Evolutionary conservation across 495 filamentous ascomycete species (phyloP), one percentile per base, ranked within the genome.

Genomic region (Xylaria grammica): DNA sequence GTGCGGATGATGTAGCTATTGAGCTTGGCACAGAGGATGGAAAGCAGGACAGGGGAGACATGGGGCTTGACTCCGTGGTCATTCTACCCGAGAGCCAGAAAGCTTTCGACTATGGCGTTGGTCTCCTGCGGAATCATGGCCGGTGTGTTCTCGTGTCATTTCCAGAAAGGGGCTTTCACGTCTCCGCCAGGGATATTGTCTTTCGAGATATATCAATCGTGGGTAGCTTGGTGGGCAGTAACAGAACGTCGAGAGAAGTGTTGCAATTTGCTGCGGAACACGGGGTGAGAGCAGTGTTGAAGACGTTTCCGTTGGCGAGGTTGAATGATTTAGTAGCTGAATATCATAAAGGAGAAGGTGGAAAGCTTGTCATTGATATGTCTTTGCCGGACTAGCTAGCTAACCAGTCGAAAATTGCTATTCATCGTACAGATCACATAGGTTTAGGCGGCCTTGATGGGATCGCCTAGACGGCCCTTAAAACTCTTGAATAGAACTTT

Each of bases 351-450:
- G 76, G 69, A 13, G 68, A 67, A 26, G 75, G 77, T 6, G 78
- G 78, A 7, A 81, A 81, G 62, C 60, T 81, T 20, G 78, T 78
- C 0, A 55, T 81, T 55, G 78, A 81, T 65, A 74, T 81, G 75
- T 6, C 49, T 29, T 53, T 71, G 46, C 60, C 48, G 3, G 58
- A 68, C 36, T 65, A 24, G 61, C 65, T 22, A 63, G 27, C 27
- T 5, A 46, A 9, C 48, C 24, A 48, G 7, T 60, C 11, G 26
- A 34, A 6, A 44, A 0, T n/a, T 26, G 7, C 6, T 19, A 4
- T 34, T 62, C 56, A 62, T 65, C 57, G 36, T 15, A 24, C 29
- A 27, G n/a, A 50, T 29, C 1, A 3, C 19, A 17, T 29, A n/a
- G n/a, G n/a, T n/a, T n/a, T n/a, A n/a, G n/a, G n/a, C n/a, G n/a